phyloP scores from a whole-genome alignment of 73 alveolate genomes.

The Blepharisma japonicum region DNA sequence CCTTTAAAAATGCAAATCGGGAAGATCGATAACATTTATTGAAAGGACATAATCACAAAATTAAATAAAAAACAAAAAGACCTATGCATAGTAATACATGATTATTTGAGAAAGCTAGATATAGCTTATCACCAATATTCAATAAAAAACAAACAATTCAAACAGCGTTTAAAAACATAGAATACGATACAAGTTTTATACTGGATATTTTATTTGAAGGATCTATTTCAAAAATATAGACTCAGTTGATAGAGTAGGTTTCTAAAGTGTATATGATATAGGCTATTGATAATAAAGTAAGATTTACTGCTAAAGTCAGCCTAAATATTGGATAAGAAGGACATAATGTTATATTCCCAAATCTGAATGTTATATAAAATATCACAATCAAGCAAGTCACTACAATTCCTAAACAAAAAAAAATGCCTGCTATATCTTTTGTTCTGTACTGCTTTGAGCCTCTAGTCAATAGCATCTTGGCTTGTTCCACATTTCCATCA shows the following conservation, averaged over 20 bases:
- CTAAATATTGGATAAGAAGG: slow-evolving; percentile 20
- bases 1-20: neutral
- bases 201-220: neutral
- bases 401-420: slow-evolving; percentile 22
- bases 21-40: neutral
- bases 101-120: too few relatives aligned
- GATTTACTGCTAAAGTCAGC: neutral
- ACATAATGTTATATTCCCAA: neutral
- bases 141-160: neutral
- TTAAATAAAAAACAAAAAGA: neutral
- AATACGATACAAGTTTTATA: neutral
- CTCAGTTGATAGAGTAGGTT: neutral
- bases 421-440: neutral
- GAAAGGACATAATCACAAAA: neutral
- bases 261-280: neutral
- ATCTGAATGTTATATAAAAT: neutral
- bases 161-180: neutral
- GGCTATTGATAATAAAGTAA: neutral
- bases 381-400: neutral
- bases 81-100: neutral
- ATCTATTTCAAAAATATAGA: slow-evolving; percentile 3
- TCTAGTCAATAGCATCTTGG: neutral
- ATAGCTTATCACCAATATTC: neutral
- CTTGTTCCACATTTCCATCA: neutral
- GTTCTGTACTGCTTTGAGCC: neutral